Conservation (phyloP, 75 land plant species). For the Gnetum montanum region DNA sequence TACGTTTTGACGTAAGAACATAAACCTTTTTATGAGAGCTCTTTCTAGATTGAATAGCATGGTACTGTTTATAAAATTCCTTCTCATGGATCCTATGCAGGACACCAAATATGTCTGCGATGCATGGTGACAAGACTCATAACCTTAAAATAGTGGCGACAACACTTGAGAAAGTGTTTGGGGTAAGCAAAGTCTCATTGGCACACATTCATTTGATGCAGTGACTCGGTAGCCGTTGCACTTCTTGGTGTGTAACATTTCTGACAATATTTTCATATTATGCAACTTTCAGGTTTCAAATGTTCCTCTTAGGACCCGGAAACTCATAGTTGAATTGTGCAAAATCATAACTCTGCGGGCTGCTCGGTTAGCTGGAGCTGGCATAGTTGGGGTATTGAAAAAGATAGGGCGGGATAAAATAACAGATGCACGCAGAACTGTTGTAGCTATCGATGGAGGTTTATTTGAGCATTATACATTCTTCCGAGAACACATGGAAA, state of each 20-base stretch:
- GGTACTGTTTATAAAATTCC: no score
- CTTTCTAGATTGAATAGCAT: no score
- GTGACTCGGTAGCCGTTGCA: no score
- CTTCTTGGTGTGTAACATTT: no score
- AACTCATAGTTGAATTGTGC: conserved; percentile 48
- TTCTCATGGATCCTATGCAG: conserved; percentile 25
- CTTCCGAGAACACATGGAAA: conserved; percentile 47
- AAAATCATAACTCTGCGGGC: conserved; percentile 59
- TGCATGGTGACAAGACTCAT: conserved; percentile 56
- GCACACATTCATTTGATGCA: no score
- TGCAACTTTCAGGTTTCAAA: conserved; percentile 19
- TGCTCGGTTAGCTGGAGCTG: conserved; percentile 72
- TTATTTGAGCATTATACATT: conserved; percentile 73
- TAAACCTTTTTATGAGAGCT: no score
- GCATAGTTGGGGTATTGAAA: conserved; percentile 67
- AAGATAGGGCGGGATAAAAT: conserved; percentile 62
- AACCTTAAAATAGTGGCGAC: conserved; percentile 32
- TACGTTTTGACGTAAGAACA: conserved; percentile 24
- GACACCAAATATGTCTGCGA: conserved; percentile 68
- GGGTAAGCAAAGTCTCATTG: conserved; percentile 24
- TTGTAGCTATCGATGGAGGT: conserved; percentile 85
- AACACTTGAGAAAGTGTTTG: conserved; percentile 26
- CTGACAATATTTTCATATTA: no score
- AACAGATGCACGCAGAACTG: conserved; percentile 35
- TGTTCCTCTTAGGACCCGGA: conserved; percentile 31